phyloP scores from a whole-genome alignment of 345 rosid genomes.

The Erucastrum elatum region DNA sequence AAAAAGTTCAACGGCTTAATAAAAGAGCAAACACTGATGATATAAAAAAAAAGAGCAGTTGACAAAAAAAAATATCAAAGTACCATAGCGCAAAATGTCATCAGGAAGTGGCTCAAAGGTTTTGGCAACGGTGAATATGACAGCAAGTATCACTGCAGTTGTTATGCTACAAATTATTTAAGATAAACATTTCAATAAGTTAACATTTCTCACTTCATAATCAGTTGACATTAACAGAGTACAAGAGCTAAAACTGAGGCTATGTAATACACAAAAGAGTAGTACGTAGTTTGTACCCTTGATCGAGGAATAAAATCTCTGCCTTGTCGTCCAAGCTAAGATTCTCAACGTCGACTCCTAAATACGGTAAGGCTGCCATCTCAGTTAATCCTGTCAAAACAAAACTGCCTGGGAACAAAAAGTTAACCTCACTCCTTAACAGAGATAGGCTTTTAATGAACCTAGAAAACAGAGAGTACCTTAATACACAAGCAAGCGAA shows the following conservation, averaged over 20 bases:
- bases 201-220: too few species aligned
- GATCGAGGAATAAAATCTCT: slow-evolving; percentile 73
- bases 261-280: not conserved
- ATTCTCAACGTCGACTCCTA: slow-evolving; percentile 64
- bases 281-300: slow-evolving; percentile 50
- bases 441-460: too few species aligned
- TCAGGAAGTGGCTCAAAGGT: slow-evolving; percentile 79
- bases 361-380: slow-evolving; percentile 55
- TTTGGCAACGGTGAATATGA: slow-evolving; percentile 62
- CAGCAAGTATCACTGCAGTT: slow-evolving; percentile 74
- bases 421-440: slow-evolving; percentile 37
- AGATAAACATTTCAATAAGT: too few species aligned
- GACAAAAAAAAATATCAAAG: not conserved
- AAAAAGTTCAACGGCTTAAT: not conserved
- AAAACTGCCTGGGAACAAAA: slow-evolving; percentile 84
- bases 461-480: slow-evolving; percentile 45
- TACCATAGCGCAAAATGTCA: slow-evolving; percentile 84
- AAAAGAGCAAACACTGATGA: not conserved
- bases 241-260: not conserved
- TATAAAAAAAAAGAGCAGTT: not conserved
- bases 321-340: slow-evolving; percentile 85
- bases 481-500: slow-evolving; percentile 83
- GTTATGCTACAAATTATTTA: slow-evolving; percentile 55
- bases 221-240: not conserved
- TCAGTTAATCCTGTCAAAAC: slow-evolving; percentile 85